Evolutionary conservation across 805 yeast species (phyloP).

Genomic region (Candida ascalaphidarum): DNA sequence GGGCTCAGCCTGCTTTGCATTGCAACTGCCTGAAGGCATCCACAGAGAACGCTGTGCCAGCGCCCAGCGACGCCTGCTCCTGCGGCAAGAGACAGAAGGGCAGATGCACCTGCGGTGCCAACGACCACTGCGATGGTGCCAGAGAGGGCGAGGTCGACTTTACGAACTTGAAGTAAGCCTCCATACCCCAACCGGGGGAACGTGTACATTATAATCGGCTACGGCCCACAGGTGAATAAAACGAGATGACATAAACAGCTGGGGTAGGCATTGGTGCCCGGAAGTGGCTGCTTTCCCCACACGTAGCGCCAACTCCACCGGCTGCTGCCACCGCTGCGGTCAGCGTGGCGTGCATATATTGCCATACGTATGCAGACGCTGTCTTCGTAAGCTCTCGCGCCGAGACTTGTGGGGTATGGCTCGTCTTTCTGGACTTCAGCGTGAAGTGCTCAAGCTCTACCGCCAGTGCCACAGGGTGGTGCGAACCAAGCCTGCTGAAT

Average conservation of each 20-base stretch:
- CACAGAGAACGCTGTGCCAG: conserved; percentile 40
- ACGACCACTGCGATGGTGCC: conserved; percentile 22
- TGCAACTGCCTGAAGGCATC: conserved; percentile 48
- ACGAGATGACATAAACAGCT: neutral
- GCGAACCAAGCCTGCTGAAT: conserved; percentile 39
- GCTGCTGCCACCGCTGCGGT: no score
- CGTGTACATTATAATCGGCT: neutral
- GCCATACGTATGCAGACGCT: no score
- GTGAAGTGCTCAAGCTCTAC: conserved; percentile 42
- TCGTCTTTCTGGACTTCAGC: conserved; percentile 34
- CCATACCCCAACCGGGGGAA: neutral
- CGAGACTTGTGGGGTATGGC: conserved; percentile 18
- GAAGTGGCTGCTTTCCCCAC: no score
- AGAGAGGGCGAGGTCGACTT: conserved; percentile 56
- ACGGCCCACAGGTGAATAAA: neutral
- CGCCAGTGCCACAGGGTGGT: conserved; percentile 39
- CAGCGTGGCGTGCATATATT: no score
- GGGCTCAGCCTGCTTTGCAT: conserved; percentile 48
- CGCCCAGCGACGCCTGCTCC: conserved; percentile 40
- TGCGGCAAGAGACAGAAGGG: conserved; percentile 50
- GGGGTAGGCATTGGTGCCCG: neutral
- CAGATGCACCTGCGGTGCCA: conserved; percentile 48
- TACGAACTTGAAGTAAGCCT: conserved; percentile 24
- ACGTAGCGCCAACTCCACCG: no score
- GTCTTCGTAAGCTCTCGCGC: no score